Evolutionary conservation across 192 early-diverging fungal genomes (phyloP).

Genomic region (Paraglomus brasilianum): DNA sequence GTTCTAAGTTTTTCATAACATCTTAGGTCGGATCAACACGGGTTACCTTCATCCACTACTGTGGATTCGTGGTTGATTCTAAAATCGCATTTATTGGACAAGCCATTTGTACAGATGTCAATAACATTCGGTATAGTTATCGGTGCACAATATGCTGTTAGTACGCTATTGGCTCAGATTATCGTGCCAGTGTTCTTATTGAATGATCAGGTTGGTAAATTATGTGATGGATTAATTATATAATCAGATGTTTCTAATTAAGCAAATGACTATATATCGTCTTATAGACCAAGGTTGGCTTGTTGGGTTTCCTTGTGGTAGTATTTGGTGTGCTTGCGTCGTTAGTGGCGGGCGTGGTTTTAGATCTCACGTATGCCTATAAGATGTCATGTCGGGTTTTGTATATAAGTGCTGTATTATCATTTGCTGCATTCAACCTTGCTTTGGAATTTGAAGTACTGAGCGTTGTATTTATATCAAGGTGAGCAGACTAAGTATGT

Average conservation of each 20-base stretch:
- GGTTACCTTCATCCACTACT: too few relatives aligned
- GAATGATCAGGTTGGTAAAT: conserved; percentile 29
- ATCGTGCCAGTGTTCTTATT: conserved; percentile 37
- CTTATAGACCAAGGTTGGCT: conserved; percentile 30
- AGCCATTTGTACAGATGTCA: conserved; percentile 35
- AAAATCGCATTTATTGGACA: conserved; percentile 3
- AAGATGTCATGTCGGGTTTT: conserved; percentile 31
- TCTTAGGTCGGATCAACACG: too few relatives aligned
- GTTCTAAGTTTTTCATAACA: too few relatives aligned
- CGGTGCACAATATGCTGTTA: conserved; percentile 42
- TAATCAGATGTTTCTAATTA: neutral
- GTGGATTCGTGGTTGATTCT: neutral
- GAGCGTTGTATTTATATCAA: conserved; percentile 31
- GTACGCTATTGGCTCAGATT: conserved; percentile 44
- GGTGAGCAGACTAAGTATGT: too few relatives aligned
- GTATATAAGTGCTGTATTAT: conserved; percentile 30
- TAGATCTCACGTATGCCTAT: conserved; percentile 37
- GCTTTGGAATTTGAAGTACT: conserved; percentile 25
- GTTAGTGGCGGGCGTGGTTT: conserved; percentile 34
- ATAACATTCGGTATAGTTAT: conserved; percentile 39
- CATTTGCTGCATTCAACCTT: conserved; percentile 25
- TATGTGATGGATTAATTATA: neutral
- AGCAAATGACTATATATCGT: neutral
- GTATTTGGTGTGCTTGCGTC: conserved; percentile 39
- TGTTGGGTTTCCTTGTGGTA: conserved; percentile 36